phyloP scores from a whole-genome alignment of 2,329 filamentous ascomycete genomes.

The Penicillium sp. region DNA sequence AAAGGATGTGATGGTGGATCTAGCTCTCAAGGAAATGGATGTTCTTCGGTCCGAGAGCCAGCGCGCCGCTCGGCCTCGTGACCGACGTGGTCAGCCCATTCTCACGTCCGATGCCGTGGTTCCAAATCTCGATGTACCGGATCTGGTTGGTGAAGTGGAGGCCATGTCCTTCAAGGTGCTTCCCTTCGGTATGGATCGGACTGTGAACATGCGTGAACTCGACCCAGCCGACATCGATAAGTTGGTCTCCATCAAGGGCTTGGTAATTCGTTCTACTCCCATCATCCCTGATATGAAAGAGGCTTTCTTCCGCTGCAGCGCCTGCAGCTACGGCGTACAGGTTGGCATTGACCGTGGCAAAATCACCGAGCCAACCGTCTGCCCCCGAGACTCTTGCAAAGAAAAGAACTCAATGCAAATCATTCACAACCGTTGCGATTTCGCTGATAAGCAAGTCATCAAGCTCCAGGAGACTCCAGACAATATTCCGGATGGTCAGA shows the following conservation, averaged over 20 bases:
- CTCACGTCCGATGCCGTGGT: constrained; percentile 22
- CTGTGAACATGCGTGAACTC: constrained; percentile 87
- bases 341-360: constrained; percentile 93
- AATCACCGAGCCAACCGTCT: constrained; percentile 90
- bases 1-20: constrained; percentile 88
- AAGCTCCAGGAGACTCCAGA: constrained; percentile 98
- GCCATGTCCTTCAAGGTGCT: constrained; percentile 79
- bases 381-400: constrained; percentile 76
- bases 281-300: constrained; percentile 99
- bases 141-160: constrained; percentile 73
- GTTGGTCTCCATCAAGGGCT: constrained; percentile 87
- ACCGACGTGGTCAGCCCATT: constrained; percentile 24
- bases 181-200: constrained; percentile 82
- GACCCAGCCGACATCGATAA: constrained; percentile 97
- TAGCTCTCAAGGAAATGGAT: constrained; percentile 77
- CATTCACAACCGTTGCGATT: constrained; percentile 90
- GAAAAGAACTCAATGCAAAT: constrained; percentile 97
- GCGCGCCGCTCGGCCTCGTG: constrained; percentile 31
- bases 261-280: constrained; percentile 92
- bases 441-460: constrained; percentile 97
- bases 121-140: constrained; percentile 55
- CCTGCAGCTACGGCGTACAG: constrained; percentile 86
- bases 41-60: constrained; percentile 60
- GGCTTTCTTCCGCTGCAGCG: constrained; percentile 93
- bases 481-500: constrained; percentile 90